phyloP scores from a whole-genome alignment of 148 eudicot genomes.

The Nepenthes gracilis region DNA sequence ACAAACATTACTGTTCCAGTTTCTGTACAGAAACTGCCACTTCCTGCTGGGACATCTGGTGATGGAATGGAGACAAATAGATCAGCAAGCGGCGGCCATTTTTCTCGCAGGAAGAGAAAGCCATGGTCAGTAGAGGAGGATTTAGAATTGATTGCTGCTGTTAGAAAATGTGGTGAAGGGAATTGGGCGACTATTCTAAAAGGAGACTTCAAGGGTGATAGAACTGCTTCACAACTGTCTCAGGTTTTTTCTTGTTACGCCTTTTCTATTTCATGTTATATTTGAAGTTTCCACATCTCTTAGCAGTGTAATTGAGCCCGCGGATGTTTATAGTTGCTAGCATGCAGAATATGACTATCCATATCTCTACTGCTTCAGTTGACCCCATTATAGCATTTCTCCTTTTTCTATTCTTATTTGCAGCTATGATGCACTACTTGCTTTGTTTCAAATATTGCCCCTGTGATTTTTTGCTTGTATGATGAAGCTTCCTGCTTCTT shows the following conservation, averaged over 20 bases:
- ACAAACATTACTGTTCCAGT: slow-evolving; percentile 45
- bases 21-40: slow-evolving; percentile 38
- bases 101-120: slow-evolving; percentile 52
- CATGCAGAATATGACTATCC: too few species aligned
- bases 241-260: slow-evolving; percentile 40
- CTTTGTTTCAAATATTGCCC: too few species aligned
- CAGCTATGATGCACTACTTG: too few species aligned
- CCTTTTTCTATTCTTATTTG: too few species aligned
- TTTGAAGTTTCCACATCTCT: neutral
- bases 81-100: slow-evolving; percentile 15
- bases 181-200: slow-evolving; percentile 67
- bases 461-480: too few species aligned
- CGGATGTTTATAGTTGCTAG: too few species aligned
- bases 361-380: too few species aligned
- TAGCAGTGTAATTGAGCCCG: neutral
- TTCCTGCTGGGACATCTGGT: slow-evolving; percentile 16
- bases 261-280: neutral
- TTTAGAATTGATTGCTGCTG: slow-evolving; percentile 45
- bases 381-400: too few species aligned
- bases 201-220: slow-evolving; percentile 42
- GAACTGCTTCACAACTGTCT: slow-evolving; percentile 64
- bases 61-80: slow-evolving; percentile 35
- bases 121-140: slow-evolving; percentile 72
- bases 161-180: slow-evolving; percentile 62
- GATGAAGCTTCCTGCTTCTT: neutral